Conservation (phyloP, 2,329 filamentous ascomycete genomes). For the Epichloe baconii region DNA sequence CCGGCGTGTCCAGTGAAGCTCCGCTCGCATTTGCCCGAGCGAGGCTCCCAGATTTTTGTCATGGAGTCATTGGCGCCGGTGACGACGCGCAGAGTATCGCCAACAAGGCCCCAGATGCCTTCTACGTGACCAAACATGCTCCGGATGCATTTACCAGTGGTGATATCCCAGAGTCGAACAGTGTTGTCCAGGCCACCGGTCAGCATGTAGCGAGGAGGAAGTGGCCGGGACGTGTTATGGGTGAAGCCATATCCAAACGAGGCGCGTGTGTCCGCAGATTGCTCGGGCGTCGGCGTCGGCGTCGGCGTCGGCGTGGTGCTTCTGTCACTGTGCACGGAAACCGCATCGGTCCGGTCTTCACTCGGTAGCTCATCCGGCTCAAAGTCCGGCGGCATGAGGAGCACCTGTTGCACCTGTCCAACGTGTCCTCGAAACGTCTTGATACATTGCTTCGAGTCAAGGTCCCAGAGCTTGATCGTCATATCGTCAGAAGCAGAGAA, state of each 20-base stretch:
- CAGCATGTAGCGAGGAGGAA: conserved; percentile 82
- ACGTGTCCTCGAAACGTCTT: conserved; percentile 75
- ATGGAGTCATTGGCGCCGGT: conserved; percentile 86
- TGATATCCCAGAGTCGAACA: conserved; percentile 84
- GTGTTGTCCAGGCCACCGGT: conserved; percentile 86
- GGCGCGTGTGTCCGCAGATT: conserved; percentile 32
- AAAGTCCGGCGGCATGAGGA: conserved; percentile 74
- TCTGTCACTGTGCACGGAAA: conserved; percentile 35
- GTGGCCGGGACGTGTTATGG: conserved; percentile 45
- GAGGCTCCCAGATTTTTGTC: conserved; percentile 88
- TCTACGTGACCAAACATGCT: conserved; percentile 96
- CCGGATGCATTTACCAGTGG: conserved; percentile 66
- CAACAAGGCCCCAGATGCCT: conserved; percentile 86
- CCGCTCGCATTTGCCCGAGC: conserved; percentile 80
- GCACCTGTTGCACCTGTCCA: conserved; percentile 85
- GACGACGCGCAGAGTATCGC: conserved; percentile 77
- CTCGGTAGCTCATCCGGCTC: conserved; percentile 60
- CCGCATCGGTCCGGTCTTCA: conserved; percentile 39
- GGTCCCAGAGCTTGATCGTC: conserved; percentile 82
- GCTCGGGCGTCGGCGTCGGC: conserved; percentile 14
- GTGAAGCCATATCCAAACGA: conserved; percentile 52
- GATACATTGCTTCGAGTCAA: conserved; percentile 72
- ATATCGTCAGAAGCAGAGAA: conserved; percentile 92
- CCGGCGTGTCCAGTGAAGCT: conserved; percentile 86
- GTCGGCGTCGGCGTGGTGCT: conserved; percentile 26